These are phyloP conservation scores for Pholiota adiposa DNA, from an alignment of 1,284 basidiomycete genomes.

Conservation along the genomic window DNA sequence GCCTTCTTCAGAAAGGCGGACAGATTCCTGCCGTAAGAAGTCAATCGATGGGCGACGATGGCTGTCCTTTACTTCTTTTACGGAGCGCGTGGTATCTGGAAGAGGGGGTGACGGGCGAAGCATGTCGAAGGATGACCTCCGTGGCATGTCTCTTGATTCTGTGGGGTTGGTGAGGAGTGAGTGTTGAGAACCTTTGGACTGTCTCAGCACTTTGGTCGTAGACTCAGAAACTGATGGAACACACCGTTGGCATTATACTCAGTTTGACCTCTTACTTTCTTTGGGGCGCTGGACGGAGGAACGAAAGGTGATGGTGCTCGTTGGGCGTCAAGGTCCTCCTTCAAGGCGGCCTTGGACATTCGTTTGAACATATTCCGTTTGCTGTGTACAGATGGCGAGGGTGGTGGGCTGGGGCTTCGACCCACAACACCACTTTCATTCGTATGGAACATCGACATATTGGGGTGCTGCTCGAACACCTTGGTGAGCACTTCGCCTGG, in stretches of 20 bases:
- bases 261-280: slow-evolving; percentile 60
- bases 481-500: slow-evolving; percentile 52
- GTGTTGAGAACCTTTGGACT: slow-evolving; percentile 46
- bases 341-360: slow-evolving; percentile 37
- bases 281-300: slow-evolving; percentile 45
- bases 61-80: slow-evolving; percentile 26
- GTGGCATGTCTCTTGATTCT: slow-evolving; percentile 26
- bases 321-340: slow-evolving; percentile 38
- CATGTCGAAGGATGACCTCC: slow-evolving; percentile 34
- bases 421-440: slow-evolving; percentile 38
- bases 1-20: slow-evolving; percentile 13
- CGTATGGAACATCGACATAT: slow-evolving; percentile 59
- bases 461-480: slow-evolving; percentile 61
- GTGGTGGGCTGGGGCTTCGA: slow-evolving; percentile 46
- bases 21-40: slow-evolving; percentile 30
- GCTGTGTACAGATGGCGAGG: slow-evolving; percentile 47
- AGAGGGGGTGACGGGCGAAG: slow-evolving; percentile 29
- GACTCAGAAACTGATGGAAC: slow-evolving; percentile 25
- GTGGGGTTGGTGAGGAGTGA: slow-evolving; percentile 43
- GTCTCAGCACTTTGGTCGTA: slow-evolving; percentile 6
- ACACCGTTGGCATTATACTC: slow-evolving; percentile 42
- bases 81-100: slow-evolving; percentile 30
- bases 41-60: slow-evolving; percentile 38
- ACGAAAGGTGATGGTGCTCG: slow-evolving; percentile 38
- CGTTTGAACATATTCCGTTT: slow-evolving; percentile 49